Base-by-base conservation (phyloP, 352 stramenopile species). In the Phytophthora sp. region DNA sequence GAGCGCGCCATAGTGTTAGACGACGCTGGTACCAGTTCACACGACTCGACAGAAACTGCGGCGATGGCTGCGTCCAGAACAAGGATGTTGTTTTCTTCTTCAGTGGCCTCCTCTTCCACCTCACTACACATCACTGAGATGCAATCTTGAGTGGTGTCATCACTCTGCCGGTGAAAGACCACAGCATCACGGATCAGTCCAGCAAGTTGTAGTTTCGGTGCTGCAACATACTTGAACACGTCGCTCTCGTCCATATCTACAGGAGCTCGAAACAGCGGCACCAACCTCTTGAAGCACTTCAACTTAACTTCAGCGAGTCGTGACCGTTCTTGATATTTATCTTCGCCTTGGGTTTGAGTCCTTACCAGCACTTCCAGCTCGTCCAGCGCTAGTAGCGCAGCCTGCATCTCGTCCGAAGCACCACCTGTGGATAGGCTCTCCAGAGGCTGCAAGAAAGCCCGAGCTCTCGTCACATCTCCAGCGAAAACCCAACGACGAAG, bases 401-500 rank as follows among this genome's bases (percentile, higher is more conserved):
- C 24, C 1, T 36, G 13, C 21, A 74, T 42, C 24, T 84, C 66
- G 1, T 73, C 30, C 0, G 60, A 30, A 33, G 54, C 56, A 20
- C 45, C 38, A 41, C n/a, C n/a, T n/a, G n/a, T 30, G n/a, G 1
- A 77, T 20, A 33, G 46, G n/a, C n/a, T 63, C 12, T 27, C 16
- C 16, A 93, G 58, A 13, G 84, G 80, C 29, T 47, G 29, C 3
- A 93, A 54, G 13, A 90, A 50, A 13, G 71, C 60, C n/a, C 53
- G 54, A 35, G 80, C 79, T 47, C 61, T 64, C 0, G 23, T 4
- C 29, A 85, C 76, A 20, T 90, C 69, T 20, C 84, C 80, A 3
- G 60, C 41, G 24, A 90, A 81, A 54, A 91, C 42, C 73, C 72
- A 87, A 20, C 79, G 73, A 13, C 84, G 79, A 44, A 93, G 71